Evolutionary conservation across 2,329 filamentous ascomycete genomes (phyloP).

Genomic region (Lasiodiplodia citricola): DNA sequence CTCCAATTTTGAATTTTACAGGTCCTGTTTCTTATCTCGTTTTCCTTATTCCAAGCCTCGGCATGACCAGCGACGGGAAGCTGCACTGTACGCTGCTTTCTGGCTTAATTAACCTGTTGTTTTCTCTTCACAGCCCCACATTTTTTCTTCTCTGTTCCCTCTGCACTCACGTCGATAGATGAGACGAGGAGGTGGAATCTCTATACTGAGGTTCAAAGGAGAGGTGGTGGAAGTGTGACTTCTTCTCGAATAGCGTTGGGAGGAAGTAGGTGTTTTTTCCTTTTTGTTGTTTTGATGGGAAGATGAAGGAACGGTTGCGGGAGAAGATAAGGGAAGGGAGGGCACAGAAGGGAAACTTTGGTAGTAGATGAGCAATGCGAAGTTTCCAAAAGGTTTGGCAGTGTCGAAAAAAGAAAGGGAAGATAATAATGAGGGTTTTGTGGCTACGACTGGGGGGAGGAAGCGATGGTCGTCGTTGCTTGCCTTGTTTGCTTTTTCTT

Average conservation of each 20-base stretch:
- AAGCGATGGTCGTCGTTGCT: background rate
- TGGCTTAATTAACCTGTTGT: background rate
- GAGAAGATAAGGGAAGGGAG: background rate
- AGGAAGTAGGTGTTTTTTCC: background rate
- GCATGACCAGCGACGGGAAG: conserved; percentile 1
- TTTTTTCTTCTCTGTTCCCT: background rate
- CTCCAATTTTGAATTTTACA: conserved; percentile 5
- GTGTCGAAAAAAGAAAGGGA: background rate
- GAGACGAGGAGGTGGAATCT: background rate
- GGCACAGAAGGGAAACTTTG: background rate
- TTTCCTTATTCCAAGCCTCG: background rate
- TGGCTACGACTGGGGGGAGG: background rate
- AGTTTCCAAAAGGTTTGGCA: background rate
- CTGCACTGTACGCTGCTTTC: background rate
- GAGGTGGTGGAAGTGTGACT: background rate
- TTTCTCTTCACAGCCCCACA: background rate
- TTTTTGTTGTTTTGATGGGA: background rate
- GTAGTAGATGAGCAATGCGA: background rate
- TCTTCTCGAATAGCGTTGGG: background rate
- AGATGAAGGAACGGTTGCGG: background rate
- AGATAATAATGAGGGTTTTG: background rate
- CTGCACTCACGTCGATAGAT: conserved; percentile 1
- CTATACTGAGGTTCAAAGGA: background rate
- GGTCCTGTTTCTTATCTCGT: background rate
- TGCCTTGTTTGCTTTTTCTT: background rate